phyloP scores from a whole-genome alignment of 495 filamentous ascomycete genomes.

The Podospora tetraspora region DNA sequence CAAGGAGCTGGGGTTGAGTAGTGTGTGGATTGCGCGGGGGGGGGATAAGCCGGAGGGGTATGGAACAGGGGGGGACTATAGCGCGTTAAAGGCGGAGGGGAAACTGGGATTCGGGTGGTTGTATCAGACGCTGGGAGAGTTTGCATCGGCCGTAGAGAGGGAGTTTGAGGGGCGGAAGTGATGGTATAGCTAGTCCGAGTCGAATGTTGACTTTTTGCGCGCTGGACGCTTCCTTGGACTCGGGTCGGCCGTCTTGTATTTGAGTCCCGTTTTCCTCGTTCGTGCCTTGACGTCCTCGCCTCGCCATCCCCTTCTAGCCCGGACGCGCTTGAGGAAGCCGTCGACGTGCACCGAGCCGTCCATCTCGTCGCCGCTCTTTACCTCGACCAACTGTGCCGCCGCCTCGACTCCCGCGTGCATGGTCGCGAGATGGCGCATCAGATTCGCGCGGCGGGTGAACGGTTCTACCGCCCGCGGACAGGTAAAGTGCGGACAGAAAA shows the following conservation, averaged over 20 bases:
- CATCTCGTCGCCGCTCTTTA: conserved; percentile 47
- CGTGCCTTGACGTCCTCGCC: conserved; percentile 12
- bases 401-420: conserved; percentile 31
- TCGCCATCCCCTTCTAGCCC: conserved; percentile 31
- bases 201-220: not conserved
- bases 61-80: conserved; percentile 39
- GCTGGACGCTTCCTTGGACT: not conserved
- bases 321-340: conserved; percentile 44
- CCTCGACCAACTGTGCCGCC: conserved; percentile 20
- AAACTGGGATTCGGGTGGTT: conserved; percentile 40
- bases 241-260: not conserved
- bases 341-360: conserved; percentile 50
- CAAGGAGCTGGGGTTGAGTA: conserved; percentile 53
- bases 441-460: conserved; percentile 15
- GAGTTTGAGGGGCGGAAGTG: conserved; percentile 33
- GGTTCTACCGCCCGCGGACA: conserved; percentile 18
- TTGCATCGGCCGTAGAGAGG: conserved; percentile 63
- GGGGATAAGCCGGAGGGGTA: conserved; percentile 40
- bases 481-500: conserved; percentile 17
- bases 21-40: conserved; percentile 66
- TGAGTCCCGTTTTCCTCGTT: not conserved
- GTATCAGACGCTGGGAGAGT: conserved; percentile 63
- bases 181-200: not conserved
- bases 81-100: conserved; percentile 34
- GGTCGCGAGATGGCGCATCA: conserved; percentile 26